A percentile compares a stretch with the other conserved stretches of the same genome.
Evolutionary conservation across 768 basidiomycete genomes (phyloP).

Genomic region (Suillus discolor): DNA sequence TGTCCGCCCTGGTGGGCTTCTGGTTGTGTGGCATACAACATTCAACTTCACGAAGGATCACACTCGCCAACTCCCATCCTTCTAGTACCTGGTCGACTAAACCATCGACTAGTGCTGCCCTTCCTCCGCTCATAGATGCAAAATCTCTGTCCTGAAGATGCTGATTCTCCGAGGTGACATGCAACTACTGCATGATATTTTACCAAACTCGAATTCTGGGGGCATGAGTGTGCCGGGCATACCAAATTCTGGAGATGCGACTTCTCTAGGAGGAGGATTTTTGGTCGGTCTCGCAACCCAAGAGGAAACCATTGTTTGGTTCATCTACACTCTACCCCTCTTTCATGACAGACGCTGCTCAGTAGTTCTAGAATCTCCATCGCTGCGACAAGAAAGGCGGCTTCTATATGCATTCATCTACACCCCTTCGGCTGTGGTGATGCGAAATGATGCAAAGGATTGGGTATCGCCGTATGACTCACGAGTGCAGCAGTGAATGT

Average conservation of each 20-base stretch:
- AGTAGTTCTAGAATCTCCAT: conserved; percentile 61
- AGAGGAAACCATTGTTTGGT: conserved; percentile 69
- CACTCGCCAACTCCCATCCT: no score
- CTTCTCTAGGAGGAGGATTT: conserved; percentile 69
- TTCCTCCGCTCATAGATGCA: not conserved
- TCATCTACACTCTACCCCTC: conserved; percentile 64
- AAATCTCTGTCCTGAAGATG: conserved; percentile 37
- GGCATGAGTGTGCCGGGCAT: conserved; percentile 46
- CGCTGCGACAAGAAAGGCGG: conserved; percentile 25
- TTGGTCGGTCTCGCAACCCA: conserved; percentile 66
- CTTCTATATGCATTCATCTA: conserved; percentile 71
- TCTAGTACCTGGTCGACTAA: conserved; percentile 25
- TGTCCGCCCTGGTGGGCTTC: no score
- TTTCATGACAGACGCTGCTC: conserved; percentile 49
- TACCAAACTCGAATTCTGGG: conserved; percentile 5
- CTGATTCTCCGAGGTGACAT: conserved; percentile 46
- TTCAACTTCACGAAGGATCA: no score
- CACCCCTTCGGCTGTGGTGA: conserved; percentile 48
- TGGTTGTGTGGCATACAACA: no score
- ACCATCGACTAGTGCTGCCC: conserved; percentile 44
- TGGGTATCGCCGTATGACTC: no score
- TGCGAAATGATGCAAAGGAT: no score
- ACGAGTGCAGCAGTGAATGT: no score
- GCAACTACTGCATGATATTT: conserved; percentile 37
- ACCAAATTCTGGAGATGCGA: conserved; percentile 71